Base-by-base conservation (phyloP, 768 basidiomycete species). In the Trametopsis cervina region DNA sequence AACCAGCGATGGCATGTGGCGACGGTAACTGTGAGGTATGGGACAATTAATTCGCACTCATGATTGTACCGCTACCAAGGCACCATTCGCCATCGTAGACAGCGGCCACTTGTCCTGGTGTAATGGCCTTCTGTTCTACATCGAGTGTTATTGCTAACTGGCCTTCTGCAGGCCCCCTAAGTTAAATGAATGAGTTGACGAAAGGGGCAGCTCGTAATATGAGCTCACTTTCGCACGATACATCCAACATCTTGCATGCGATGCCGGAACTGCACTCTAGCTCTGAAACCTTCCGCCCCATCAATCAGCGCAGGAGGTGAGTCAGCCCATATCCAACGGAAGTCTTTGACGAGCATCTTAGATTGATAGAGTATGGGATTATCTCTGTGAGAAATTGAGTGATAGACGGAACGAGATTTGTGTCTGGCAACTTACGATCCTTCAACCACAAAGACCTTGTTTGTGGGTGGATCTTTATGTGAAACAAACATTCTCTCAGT, bases 261-360 rank as follows among this genome's bases (percentile, higher is more conserved):
- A 60, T 93, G 82, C n/a, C 89, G 75, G 53, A 85, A 75, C 63
- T 85, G 82, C 15, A 82, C 68, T 2, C 63, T 63, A 2, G 75
- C 73, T 11, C 63, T 66, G 45, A 78, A 67, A 10, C 86, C 83
- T 11, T 60, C 54, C 0, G 65, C 55, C 0, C 60, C 52, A 38
- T 70, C 64, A 15, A 85, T 50, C 3, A 56, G 68, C 4, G 57
- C 26, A 0, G 88, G 86, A 1, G 78, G 74, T 0, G 66, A 55
- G 51, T 83, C 75, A 2, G 67, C 65, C 83, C 84, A 89, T 60
- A 93, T 87, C 90, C 91, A 96, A 2, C 67, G 54, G 63, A 88
- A 92, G 22, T 78, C 63, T 0, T 62, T 52, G 2, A 81, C 70
- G 1, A 39, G 26, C 7, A 75, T 46, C 0, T 51, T 45, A 0